Evolutionary conservation across 345 rosid genomes (phyloP), one percentile per base, ranked within the genome.

Genomic region (Raphanus raphanistrum): DNA sequence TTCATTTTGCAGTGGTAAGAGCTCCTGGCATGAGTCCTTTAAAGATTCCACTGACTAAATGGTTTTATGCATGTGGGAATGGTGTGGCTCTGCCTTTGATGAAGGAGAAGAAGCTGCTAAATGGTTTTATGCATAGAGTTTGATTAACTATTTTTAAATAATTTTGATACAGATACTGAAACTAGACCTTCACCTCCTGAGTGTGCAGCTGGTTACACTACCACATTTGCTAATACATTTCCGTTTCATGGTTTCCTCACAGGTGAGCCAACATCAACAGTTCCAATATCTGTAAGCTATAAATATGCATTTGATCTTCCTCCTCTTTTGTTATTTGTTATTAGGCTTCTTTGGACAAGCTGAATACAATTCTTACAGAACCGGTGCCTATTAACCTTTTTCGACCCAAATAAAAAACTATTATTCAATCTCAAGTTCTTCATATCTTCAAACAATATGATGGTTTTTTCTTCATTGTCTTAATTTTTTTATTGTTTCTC

Each of bases 41-140:
- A 74, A 87, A 84, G 82, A 80, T 94, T 28, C 77, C 91, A 10
- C 32, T 91, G 76, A 84, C 85, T 33, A 85, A 71, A 71, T 76
- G 84, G 21, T 21, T 21, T 21, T 94, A 77, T 90, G 96, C 0
- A 85, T 91, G 50, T 90, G 97, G 98, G 97, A 91, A 76, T 94
- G 98, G 98, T 87, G 87, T 57, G 98, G 98, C 73, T 88, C 98
- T 41, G 98, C 98, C 0, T 78, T 89, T 79, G 98, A 94, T 69
- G 97, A 94, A 80, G 97, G 98, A 41, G 88, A 87, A 80, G 94
- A 87, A 80, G 94, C 96, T 33, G 87, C 94, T 10, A 82, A 87
- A 50, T 94, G 98, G 97, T 89, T 94, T 61, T 87, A 73, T 55
- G 35, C 27, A 62, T 4, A 2, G 1, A 33, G 43, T 3, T 79